These are phyloP conservation scores for Erythrobasidium hasegawianum DNA, from an alignment of 1,284 basidiomycete species.

Conservation along the genomic window DNA sequence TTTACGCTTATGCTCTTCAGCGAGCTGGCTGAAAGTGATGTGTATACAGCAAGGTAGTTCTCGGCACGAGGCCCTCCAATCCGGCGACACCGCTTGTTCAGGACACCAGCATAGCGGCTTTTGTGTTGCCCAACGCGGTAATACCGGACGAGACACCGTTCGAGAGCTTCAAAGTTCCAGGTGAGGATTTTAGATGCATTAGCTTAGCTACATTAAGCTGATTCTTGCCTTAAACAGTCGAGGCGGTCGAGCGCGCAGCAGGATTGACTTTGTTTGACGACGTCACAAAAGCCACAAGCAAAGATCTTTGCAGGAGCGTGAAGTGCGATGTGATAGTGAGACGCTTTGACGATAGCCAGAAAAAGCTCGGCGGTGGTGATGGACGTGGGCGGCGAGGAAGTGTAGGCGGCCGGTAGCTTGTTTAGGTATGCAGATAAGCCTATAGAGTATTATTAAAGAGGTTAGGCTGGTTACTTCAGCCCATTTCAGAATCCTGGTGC, in stretches of 20 bases:
- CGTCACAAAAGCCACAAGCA: conserved; percentile 68
- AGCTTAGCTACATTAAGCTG: background rate
- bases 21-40: conserved; percentile 54
- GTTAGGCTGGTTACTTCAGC: no score
- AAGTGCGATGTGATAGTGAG: conserved; percentile 80
- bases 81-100: conserved; percentile 49
- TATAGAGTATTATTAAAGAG: no score
- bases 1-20: conserved; percentile 49
- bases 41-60: conserved; percentile 47
- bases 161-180: conserved; percentile 72
- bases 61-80: conserved; percentile 33
- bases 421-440: no score
- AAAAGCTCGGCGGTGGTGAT: conserved; percentile 6
- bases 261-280: conserved; percentile 85
- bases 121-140: conserved; percentile 83
- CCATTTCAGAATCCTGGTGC: no score
- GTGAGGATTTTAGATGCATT: conserved; percentile 52
- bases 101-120: conserved; percentile 83
- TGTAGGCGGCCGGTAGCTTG: background rate
- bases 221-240: conserved; percentile 56
- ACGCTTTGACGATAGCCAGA: conserved; percentile 77
- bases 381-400: background rate
- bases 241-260: conserved; percentile 84
- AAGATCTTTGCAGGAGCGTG: conserved; percentile 79
- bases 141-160: conserved; percentile 80